Conservation (phyloP, 495 filamentous ascomycete genomes). For the Aspergillus incahuasiensis region DNA sequence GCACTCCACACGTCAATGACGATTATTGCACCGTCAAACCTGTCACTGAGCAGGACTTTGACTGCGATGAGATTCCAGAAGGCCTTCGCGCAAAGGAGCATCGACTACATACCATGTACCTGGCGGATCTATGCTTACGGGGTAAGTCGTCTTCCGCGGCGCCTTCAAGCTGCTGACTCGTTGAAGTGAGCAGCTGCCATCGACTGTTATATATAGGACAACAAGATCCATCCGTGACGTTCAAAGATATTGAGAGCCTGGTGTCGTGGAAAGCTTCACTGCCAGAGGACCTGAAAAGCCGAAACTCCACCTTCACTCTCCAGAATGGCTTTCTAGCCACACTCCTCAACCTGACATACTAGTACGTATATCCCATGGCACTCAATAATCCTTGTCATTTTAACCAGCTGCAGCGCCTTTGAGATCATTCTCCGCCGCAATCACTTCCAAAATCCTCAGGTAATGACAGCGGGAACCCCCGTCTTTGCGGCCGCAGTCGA, state of each 20-base stretch:
- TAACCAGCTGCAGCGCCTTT: neutral
- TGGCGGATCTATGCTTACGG: constrained; percentile 1
- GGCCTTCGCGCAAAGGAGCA: neutral
- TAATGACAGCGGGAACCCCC: neutral
- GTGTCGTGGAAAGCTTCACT: neutral
- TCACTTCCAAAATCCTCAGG: neutral
- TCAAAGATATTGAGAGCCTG: neutral
- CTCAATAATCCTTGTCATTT: neutral
- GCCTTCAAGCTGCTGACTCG: neutral
- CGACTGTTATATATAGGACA: neutral
- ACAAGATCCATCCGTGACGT: neutral
- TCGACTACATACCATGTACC: neutral
- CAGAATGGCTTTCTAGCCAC: neutral
- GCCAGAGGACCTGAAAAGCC: neutral
- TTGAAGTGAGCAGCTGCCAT: neutral
- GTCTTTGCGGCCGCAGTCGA: constrained; percentile 4
- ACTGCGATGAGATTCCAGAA: neutral
- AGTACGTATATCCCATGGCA: neutral
- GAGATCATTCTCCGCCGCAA: constrained; percentile 1
- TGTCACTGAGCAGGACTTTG: constrained; percentile 1
- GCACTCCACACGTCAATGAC: constrained; percentile 10
- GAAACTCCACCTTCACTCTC: neutral
- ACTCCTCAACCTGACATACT: neutral
- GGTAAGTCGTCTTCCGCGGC: neutral
- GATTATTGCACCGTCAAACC: neutral